These are phyloP conservation scores for Pichia nakasei DNA, from an alignment of 805 yeast genomes.

Conservation along the genomic window DNA sequence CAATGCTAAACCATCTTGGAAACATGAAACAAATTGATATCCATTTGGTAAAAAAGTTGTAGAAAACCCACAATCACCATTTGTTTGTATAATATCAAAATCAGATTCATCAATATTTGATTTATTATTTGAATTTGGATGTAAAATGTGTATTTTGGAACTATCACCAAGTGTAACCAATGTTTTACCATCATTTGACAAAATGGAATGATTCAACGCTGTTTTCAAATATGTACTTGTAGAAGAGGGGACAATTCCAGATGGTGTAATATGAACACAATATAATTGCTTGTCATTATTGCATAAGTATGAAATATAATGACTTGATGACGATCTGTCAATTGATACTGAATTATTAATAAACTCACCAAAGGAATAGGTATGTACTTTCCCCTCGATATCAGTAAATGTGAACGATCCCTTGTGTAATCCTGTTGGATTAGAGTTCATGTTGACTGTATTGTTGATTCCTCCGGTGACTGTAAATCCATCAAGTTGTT, in stretches of 20 bases:
- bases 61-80: slow-evolving; percentile 76
- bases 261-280: slow-evolving; percentile 45
- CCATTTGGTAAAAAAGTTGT: slow-evolving; percentile 74
- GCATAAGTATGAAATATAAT: slow-evolving; percentile 58
- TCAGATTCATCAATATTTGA: slow-evolving; percentile 23
- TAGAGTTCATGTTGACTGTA: neutral
- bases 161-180: slow-evolving; percentile 73
- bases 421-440: slow-evolving; percentile 22
- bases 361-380: slow-evolving; percentile 55
- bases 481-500: slow-evolving; percentile 41
- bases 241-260: slow-evolving; percentile 28
- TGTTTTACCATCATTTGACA: slow-evolving; percentile 53
- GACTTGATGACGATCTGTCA: slow-evolving; percentile 31
- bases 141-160: slow-evolving; percentile 50
- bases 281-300: slow-evolving; percentile 76
- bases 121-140: slow-evolving; percentile 25
- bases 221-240: slow-evolving; percentile 43
- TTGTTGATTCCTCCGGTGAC: slow-evolving; percentile 39
- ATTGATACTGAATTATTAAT: slow-evolving; percentile 74
- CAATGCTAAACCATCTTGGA: slow-evolving; percentile 77
- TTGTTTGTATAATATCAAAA: slow-evolving; percentile 34
- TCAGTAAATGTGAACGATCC: slow-evolving; percentile 52
- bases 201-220: slow-evolving; percentile 66
- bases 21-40: slow-evolving; percentile 62
- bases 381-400: neutral